Evolutionary conservation across 106 monocot species (phyloP), one percentile per base, ranked within the genome.

Genomic region (Gastrodia elata): DNA sequence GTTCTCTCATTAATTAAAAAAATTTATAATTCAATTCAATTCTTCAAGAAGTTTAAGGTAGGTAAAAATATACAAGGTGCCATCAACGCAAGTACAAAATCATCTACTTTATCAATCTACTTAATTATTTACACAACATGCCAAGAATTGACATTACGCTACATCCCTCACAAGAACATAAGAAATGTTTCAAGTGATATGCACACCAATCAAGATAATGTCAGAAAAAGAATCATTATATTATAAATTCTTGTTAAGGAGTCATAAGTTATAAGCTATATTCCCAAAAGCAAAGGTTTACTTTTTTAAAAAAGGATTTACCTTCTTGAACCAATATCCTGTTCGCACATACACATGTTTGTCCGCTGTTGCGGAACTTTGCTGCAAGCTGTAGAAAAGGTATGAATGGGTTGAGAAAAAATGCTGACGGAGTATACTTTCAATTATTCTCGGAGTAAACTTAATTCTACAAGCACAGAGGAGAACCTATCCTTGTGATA

Each of bases 281-380:
- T 61, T 8, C 10, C 27, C 32, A 61, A 30, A 32, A 61, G 30
- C 4, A 61, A 30, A 33, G 13, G 1, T 30, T 61, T 6, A 13
- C 61, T 14, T 61, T 30, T 32, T 61, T 11, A 30, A 27, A 61
- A n/a, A 36, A 15, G 11, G 27, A 2, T 40, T 22, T 76, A 97
- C 96, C 96, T 84, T 97, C 92, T 88, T 97, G 96, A 24, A 97
- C 96, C 68, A 97, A 75, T 72, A 97, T 90, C 81, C 96, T 84
- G 84, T 97, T 97, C 49, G 90, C 96, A 81, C 90, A 97, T 33
- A 97, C 92, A 71, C 96, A 97, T 69, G 96, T 97, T 80, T 97
- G 96, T 44, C 96, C 96, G 59, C 90, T 90, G 75, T 97, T 97
- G 34, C 96, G 85, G 67, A 97, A 97, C 80, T 97, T 97, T 49